Base-by-base conservation (phyloP, 2,329 filamentous ascomycete species). In the Claviceps spartinae region DNA sequence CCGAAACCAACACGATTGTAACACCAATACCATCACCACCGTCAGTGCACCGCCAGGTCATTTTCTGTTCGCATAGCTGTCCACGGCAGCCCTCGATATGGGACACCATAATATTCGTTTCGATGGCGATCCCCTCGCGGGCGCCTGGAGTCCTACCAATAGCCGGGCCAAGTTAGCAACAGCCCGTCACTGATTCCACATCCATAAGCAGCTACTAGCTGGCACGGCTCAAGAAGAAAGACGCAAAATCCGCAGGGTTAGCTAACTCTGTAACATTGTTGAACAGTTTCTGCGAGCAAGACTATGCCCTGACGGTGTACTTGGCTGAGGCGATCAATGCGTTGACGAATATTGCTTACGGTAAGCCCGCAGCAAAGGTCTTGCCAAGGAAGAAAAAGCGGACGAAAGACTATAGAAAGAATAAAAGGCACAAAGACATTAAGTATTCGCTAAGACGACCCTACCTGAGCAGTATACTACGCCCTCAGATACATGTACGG, bases 291-390 rank as follows among this genome's bases (percentile, higher is more conserved):
- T 69, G 67, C 46, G 67, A 69, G 49, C 65, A 82, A 65, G 78
- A 81, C 60, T 72, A 72, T 58, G 63, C 63, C 14, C 56, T 73
- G 22, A 70, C 68, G 2, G 59, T 67, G 16, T 72, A 68, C 50
- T 55, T 73, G 6, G 69, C 69, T 30, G 70, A 73, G 54, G 71
- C 73, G 49, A 67, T 72, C 56, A 73, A 72, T 54, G 67, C 68
- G 0, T 51, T 72, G 14, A 69, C 69, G 38, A 73, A 70, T 54
- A 51, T 68, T 18, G 57, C 67, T 2, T 72, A 69, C 47, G 57
- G 62, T 80, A 77, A 34, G 44, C 5, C 22, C 7, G n/a, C 57
- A 9, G 8, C 1, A 9, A 34, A 72, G 78, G 76, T 55, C 62
- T n/a, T 41, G 14, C n/a, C 38, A 42, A 42, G 40, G 3, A 13